These are phyloP conservation scores for Saccharum officinarum DNA, from an alignment of 176 grass and related monocot genomes.

Conservation along the genomic window DNA sequence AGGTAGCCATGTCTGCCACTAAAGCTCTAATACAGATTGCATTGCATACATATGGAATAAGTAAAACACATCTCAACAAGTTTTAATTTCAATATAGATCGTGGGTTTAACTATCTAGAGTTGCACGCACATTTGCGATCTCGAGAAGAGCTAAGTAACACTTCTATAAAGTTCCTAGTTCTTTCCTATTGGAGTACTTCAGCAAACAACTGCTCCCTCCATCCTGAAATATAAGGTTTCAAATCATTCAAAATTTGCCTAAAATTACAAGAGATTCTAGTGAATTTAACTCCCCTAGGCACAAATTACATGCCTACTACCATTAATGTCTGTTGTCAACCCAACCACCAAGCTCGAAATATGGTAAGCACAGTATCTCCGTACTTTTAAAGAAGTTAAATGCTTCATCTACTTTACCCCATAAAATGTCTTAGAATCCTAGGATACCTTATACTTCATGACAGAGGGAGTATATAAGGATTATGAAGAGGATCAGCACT, in stretches of 20 bases:
- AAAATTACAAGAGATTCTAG: neutral
- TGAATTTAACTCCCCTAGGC: neutral
- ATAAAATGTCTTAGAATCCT: neutral
- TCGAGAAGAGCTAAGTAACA: neutral
- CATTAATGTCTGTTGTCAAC: neutral
- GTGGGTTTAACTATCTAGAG: slow-evolving; percentile 2
- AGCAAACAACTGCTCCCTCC: neutral
- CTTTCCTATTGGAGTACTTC: neutral
- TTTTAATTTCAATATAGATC: neutral
- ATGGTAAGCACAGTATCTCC: neutral
- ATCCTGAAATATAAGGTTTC: neutral
- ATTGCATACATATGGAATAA: neutral
- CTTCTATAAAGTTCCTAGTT: neutral
- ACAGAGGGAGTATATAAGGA: neutral
- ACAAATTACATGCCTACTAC: neutral
- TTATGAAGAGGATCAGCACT: neutral
- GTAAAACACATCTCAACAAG: neutral
- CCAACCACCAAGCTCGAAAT: neutral
- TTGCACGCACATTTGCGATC: neutral
- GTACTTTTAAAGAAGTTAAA: neutral
- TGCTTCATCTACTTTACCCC: neutral
- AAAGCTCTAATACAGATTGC: neutral
- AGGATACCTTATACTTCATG: neutral
- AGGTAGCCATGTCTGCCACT: neutral
- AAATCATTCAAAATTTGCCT: neutral